A percentile compares a stretch with the other conserved stretches of the same genome.
Evolutionary conservation across 83 land plant genomes (phyloP).

Genomic region (Larix sibirica): DNA sequence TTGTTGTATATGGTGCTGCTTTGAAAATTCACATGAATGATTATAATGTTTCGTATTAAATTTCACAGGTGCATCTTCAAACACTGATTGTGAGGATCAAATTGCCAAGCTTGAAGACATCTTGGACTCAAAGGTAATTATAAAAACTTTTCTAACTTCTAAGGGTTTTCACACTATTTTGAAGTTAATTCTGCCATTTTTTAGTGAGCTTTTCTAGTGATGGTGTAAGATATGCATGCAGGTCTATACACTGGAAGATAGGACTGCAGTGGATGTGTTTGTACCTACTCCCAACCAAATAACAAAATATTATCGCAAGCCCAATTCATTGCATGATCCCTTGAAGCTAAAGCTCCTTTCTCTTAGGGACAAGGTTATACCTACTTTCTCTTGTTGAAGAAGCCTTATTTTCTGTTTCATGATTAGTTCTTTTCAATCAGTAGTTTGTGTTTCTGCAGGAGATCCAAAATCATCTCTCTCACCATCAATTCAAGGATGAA

Average conservation of each 20-base stretch:
- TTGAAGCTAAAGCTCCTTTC: conserved; percentile 44
- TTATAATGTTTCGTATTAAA: no score
- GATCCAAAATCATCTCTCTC: background rate
- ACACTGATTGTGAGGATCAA: no score
- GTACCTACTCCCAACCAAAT: conserved; percentile 62
- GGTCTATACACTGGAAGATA: conserved; percentile 73
- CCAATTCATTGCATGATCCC: conserved; percentile 10
- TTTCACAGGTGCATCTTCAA: no score
- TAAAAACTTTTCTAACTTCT: no score
- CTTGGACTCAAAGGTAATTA: no score
- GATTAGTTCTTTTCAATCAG: background rate
- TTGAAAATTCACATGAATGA: no score
- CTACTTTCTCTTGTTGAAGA: background rate
- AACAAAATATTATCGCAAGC: conserved; percentile 38
- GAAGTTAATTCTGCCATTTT: no score
- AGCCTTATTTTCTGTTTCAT: background rate
- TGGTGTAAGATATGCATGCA: conserved; percentile 15
- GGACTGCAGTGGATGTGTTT: conserved; percentile 61
- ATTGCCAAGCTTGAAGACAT: no score
- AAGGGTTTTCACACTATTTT: no score
- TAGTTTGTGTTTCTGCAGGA: conserved; percentile 6
- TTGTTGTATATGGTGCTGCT: no score
- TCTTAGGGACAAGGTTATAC: conserved; percentile 52
- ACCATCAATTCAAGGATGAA: conserved; percentile 35
- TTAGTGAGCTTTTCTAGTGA: background rate